A percentile compares a stretch with the other conserved stretches of the same genome.
Conservation (phyloP, 768 basidiomycete species). For the Boletellus ananiceps region DNA sequence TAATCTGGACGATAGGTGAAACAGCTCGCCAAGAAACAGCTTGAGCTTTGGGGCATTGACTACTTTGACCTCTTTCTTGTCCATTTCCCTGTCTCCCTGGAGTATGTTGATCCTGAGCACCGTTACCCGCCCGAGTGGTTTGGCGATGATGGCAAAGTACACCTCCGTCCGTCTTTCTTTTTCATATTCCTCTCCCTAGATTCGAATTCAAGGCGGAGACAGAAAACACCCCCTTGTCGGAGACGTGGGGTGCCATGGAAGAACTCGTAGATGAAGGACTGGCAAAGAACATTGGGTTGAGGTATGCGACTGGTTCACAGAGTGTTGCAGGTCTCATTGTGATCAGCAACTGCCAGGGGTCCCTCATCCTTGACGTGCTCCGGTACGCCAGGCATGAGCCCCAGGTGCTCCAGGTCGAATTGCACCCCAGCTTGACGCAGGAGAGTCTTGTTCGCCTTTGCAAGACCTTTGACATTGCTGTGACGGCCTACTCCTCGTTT, state of each 20-base stretch:
- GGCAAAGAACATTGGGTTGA: constrained; percentile 76
- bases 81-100: constrained; percentile 81
- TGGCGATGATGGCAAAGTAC: constrained; percentile 65
- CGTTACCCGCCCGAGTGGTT: constrained; percentile 84
- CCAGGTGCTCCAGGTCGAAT: constrained; percentile 56
- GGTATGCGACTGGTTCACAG: constrained; percentile 33
- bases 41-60: constrained; percentile 77
- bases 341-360: constrained; percentile 67
- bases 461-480: constrained; percentile 41
- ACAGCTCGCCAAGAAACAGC: constrained; percentile 54
- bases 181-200: neutral
- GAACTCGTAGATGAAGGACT: constrained; percentile 65
- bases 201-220: constrained; percentile 1
- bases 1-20: constrained; percentile 42
- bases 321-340: neutral
- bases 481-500: constrained; percentile 56
- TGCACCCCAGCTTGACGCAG: constrained; percentile 54
- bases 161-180: constrained; percentile 44
- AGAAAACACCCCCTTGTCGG: constrained; percentile 68
- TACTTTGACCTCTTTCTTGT: constrained; percentile 80
- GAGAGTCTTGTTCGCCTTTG: constrained; percentile 41
- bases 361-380: constrained; percentile 68
- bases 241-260: constrained; percentile 86
- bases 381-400: constrained; percentile 69
- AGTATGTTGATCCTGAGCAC: constrained; percentile 72